Conservation (phyloP, 2,329 filamentous ascomycete species). For the Fusarium sp. region DNA sequence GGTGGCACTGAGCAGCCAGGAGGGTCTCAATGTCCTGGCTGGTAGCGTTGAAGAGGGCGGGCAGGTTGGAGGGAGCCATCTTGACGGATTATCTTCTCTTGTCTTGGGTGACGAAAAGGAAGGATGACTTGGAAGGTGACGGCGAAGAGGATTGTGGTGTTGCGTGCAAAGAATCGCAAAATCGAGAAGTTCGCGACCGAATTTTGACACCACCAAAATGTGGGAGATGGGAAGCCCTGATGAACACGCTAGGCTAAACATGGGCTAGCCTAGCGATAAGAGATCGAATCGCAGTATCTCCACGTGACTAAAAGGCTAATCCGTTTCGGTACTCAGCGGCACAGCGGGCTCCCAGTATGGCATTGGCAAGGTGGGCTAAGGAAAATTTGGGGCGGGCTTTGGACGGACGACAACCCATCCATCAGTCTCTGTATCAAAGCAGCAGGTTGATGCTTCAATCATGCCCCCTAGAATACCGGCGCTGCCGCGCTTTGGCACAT, state of each 20-base stretch:
- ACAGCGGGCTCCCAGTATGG: neutral
- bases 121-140: constrained; percentile 40
- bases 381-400: constrained; percentile 48
- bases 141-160: constrained; percentile 41
- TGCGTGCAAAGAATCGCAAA: constrained; percentile 40
- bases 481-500: constrained; percentile 65
- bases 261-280: constrained; percentile 26
- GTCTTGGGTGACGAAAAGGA: constrained; percentile 45
- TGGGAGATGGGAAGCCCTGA: constrained; percentile 50
- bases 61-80: constrained; percentile 96
- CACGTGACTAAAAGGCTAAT: constrained; percentile 47
- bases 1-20: constrained; percentile 93
- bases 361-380: constrained; percentile 31
- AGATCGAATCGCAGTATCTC: neutral
- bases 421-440: constrained; percentile 35
- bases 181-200: constrained; percentile 55
- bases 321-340: neutral
- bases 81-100: constrained; percentile 61
- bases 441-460: constrained; percentile 45
- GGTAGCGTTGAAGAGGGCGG: constrained; percentile 95
- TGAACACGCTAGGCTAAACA: constrained; percentile 39
- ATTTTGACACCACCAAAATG: constrained; percentile 48
- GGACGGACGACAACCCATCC: constrained; percentile 31
- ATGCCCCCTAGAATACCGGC: constrained; percentile 75
- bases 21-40: constrained; percentile 99